Evolutionary conservation across 2,329 filamentous ascomycete genomes (phyloP), one percentile per base, ranked within the genome.

Genomic region (Immersiporthe knoxdaviesiana): DNA sequence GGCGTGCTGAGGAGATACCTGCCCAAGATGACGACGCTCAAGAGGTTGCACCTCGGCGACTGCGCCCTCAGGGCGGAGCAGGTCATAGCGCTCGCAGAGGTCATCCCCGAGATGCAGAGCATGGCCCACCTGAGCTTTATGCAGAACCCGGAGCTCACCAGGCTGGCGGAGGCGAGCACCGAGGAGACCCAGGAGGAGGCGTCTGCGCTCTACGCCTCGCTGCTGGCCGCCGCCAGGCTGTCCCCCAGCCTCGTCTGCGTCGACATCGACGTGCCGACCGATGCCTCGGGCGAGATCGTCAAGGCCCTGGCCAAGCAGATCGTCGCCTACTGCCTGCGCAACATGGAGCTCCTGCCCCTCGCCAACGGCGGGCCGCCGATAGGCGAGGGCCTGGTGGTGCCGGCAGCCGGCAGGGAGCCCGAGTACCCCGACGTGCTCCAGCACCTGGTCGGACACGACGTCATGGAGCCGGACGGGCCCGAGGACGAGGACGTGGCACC

Each of bases 261-360:
- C 70, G 96, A 98, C 77, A 92, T 98, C 69, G 94, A 98, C 74
- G 90, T 97, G 2, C 96, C 95, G 0, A 90, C 86, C 41, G 84
- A 90, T 30, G 90, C 93, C 68, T 92, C 91, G n/a, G 93, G 92
- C 67, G 96, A 97, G 77, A 88, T 97, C 32, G 92, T 97, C 75
- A 97, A 94, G 79, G 94, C 94, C 3, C 85, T 97, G 74, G 94
- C 94, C 0, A 97, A 95, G 76, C 94, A 97, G 78, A 92, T 97
- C n/a, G 91, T 97, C 58, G 95, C 93, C 0, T 97, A 97, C 79
- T 97, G 92, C 72, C 85, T 99, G 71, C 89, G 92, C 68, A 99
- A 99, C 75, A 91, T 99, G 84, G 93, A 97, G 78, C 88, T 87
- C 12, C 87, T 91, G 21, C 90, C 92, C 14, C 88, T 93, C 69